These are phyloP conservation scores for Kitagawia praeruptora DNA, from an alignment of 129 eudicot species.

Conservation along the genomic window DNA sequence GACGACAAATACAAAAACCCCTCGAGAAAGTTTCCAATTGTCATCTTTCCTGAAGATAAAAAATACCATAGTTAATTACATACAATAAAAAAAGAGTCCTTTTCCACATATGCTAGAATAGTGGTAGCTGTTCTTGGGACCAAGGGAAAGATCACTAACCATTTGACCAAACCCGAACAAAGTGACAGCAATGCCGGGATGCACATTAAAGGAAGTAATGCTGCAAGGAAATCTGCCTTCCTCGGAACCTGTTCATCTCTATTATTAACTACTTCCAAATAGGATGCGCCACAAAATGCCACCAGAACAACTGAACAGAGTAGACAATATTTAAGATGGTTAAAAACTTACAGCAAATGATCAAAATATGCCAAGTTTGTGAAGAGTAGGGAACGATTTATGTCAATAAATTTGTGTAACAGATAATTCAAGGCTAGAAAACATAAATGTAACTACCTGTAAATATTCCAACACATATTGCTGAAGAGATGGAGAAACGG, in stretches of 20 bases:
- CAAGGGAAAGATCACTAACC: slow-evolving; percentile 35
- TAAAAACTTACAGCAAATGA: slow-evolving; percentile 4
- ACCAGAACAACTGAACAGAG: slow-evolving; percentile 62
- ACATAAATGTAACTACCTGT: slow-evolving; percentile 42
- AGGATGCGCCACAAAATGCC: slow-evolving; percentile 91
- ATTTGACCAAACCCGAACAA: slow-evolving; percentile 81
- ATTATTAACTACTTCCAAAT: slow-evolving; percentile 61
- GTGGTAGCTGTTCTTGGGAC: background rate
- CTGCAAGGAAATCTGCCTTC: slow-evolving; percentile 82
- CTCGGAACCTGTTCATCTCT: slow-evolving; percentile 61
- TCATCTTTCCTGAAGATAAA: slow-evolving; percentile 89
- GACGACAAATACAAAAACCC: slow-evolving; percentile 61
- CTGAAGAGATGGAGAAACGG: slow-evolving; percentile 80
- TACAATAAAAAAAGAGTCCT: background rate
- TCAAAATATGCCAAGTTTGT: background rate
- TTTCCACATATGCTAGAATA: background rate
- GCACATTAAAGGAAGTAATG: slow-evolving; percentile 96
- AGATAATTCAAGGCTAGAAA: background rate
- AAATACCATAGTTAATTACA: background rate
- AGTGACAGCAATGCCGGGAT: slow-evolving; percentile 87
- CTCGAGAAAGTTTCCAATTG: slow-evolving; percentile 83
- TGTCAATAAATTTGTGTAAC: background rate
- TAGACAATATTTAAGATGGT: slow-evolving; percentile 1
- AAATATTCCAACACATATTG: slow-evolving; percentile 76
- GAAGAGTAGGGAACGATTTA: background rate